These are phyloP conservation scores for Arthrinium puccinioides DNA, from an alignment of 2,329 filamentous ascomycete genomes.

Conservation along the genomic window DNA sequence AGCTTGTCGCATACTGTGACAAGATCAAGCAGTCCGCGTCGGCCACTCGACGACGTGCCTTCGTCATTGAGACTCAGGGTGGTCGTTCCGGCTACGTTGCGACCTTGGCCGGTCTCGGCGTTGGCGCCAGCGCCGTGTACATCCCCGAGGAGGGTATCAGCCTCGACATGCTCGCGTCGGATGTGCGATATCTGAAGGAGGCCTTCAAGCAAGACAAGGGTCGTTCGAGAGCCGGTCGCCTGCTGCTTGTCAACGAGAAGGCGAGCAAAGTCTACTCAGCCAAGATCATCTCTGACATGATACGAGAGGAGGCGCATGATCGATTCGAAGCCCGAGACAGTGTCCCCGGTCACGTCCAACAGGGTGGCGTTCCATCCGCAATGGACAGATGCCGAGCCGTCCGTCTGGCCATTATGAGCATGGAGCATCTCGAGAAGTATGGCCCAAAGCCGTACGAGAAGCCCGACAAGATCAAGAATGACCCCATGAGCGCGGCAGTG, in stretches of 20 bases:
- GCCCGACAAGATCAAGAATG: constrained; percentile 59
- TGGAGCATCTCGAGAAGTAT: constrained; percentile 81
- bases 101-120: constrained; percentile 81
- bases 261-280: constrained; percentile 86
- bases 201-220: constrained; percentile 82
- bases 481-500: constrained; percentile 68
- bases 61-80: constrained; percentile 96
- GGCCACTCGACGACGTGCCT: constrained; percentile 85
- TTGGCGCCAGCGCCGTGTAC: constrained; percentile 89
- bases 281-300: constrained; percentile 90
- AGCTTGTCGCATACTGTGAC: constrained; percentile 90
- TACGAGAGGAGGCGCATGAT: constrained; percentile 85
- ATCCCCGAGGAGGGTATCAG: constrained; percentile 94
- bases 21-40: constrained; percentile 96
- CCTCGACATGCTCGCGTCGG: constrained; percentile 83
- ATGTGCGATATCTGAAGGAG: constrained; percentile 82
- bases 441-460: constrained; percentile 52
- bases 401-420: constrained; percentile 85
- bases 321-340: constrained; percentile 89
- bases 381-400: constrained; percentile 96
- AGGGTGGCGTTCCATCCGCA: constrained; percentile 83
- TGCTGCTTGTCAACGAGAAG: constrained; percentile 96
- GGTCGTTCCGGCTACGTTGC: constrained; percentile 91
- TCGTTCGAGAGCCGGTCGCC: constrained; percentile 80
- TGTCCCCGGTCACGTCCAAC: constrained; percentile 90